Evolutionary conservation across 2,329 filamentous ascomycete genomes (phyloP).

Genomic region (Fusarium nematophilum): DNA sequence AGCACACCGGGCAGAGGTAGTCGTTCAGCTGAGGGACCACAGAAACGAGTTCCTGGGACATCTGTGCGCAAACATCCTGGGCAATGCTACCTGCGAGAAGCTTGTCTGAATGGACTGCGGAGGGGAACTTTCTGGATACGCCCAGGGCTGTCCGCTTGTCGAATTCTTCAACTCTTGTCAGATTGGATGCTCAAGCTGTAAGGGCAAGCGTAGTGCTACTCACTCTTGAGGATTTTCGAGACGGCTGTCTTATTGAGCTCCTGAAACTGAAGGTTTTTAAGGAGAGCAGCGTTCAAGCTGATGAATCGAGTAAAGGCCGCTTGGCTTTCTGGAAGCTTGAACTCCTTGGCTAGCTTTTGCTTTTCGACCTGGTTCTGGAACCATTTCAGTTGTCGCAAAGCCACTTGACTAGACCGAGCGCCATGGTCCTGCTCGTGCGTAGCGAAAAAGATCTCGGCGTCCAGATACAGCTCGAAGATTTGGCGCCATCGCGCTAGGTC

Average conservation of each 20-base stretch:
- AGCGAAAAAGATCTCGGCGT: slow-evolving; percentile 85
- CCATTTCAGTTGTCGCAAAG: slow-evolving; percentile 74
- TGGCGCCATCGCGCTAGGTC: slow-evolving; percentile 82
- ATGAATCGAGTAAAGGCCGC: slow-evolving; percentile 76
- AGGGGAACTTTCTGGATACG: slow-evolving; percentile 71
- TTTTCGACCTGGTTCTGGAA: slow-evolving; percentile 77
- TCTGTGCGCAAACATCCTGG: slow-evolving; percentile 78
- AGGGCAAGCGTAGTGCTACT: slow-evolving; percentile 38
- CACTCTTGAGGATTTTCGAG: slow-evolving; percentile 86
- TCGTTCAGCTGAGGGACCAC: slow-evolving; percentile 86
- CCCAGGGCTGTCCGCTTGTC: slow-evolving; percentile 85
- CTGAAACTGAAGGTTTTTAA: slow-evolving; percentile 85
- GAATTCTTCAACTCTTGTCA: slow-evolving; percentile 72
- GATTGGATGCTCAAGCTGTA: background rate
- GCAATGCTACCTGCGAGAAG: slow-evolving; percentile 76
- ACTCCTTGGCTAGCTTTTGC: slow-evolving; percentile 67
- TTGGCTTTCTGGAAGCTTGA: slow-evolving; percentile 75
- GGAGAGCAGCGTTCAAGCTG: slow-evolving; percentile 77
- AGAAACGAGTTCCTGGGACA: slow-evolving; percentile 77
- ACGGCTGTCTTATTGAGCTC: slow-evolving; percentile 85
- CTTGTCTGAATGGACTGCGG: slow-evolving; percentile 66
- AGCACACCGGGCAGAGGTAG: slow-evolving; percentile 85
- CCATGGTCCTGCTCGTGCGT: slow-evolving; percentile 78
- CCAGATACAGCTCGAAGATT: slow-evolving; percentile 84
- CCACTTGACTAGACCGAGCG: slow-evolving; percentile 71